Percentiles rank a stretch among this genome's conserved stretches.
These are phyloP conservation scores for Alternaria sp. DNA, from an alignment of 2,329 filamentous ascomycete genomes.

Conservation along the genomic window DNA sequence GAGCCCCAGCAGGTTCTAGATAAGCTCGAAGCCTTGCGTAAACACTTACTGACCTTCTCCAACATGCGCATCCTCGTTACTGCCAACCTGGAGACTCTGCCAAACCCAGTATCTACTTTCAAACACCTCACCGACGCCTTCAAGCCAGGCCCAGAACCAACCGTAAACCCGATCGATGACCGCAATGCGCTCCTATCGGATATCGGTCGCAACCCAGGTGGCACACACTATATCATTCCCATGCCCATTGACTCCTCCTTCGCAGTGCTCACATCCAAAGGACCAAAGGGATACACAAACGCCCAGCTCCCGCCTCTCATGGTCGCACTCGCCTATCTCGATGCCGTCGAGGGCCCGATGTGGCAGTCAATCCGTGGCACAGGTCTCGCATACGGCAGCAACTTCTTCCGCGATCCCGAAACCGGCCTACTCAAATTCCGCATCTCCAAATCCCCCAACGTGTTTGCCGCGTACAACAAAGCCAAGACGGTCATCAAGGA, in stretches of 20 bases:
- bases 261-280: conserved; percentile 76
- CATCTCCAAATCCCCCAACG: conserved; percentile 89
- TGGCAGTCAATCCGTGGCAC: conserved; percentile 94
- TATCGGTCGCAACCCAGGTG: conserved; percentile 77
- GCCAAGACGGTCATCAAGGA: conserved; percentile 77
- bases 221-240: conserved; percentile 79
- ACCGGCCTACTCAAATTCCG: conserved; percentile 82
- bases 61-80: conserved; percentile 89
- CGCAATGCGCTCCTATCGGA: conserved; percentile 75
- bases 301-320: conserved; percentile 82
- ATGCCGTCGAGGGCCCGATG: conserved; percentile 90
- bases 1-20: conserved; percentile 77
- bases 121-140: conserved; percentile 63
- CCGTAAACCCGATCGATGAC: conserved; percentile 74
- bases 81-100: conserved; percentile 77
- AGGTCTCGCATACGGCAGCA: conserved; percentile 88
- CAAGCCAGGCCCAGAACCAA: conserved; percentile 59
- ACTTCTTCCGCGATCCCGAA: conserved; percentile 79
- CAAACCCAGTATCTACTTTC: conserved; percentile 81
- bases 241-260: conserved; percentile 96
- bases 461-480: conserved; percentile 82
- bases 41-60: conserved; percentile 78
- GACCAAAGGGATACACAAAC: conserved; percentile 77
- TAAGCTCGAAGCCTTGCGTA: conserved; percentile 79
- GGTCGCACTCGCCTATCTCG: conserved; percentile 89